Base-by-base conservation (phyloP, 73 alveolate species). In the Paramecium pentaurelia region DNA sequence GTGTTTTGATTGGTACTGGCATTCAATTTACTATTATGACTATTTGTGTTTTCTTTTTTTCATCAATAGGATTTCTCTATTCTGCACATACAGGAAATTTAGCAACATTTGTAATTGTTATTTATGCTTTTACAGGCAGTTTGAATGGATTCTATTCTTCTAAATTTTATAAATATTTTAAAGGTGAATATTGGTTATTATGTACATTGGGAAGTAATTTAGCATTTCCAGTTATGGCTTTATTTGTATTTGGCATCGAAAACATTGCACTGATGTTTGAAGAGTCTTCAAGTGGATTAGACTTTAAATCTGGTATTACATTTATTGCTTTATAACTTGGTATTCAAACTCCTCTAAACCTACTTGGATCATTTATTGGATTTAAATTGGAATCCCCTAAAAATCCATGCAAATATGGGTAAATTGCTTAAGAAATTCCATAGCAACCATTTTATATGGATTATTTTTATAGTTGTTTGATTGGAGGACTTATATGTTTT, bases 1-100 rank as follows among this genome's bases (percentile, higher is more conserved):
- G 92, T 86, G 58, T 59, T n/a, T n/a, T 85, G 1, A 86, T 92
- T 30, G 95, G 95, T n/a, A 86, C 94, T 40, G 95, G 95, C 7
- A 60, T 92, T 3, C 73, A 92, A 40, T 28, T 92, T 18, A 92
- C 86, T 14, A 25, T 86, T 14, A 58, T 92, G 95, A 22, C 92
- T 1, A 28, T 92, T 2, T 34, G 45, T 2, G 25, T 71, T 36
- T 30, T 92, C 34, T 40, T 86, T 73, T 88, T 92, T 34, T 80
- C 95, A 44, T 60, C 87, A n/a, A 86, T 92, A 11, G 95, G 95
- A 34, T 92, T 92, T 22, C 42, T 92, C 12, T 54, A 80, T 86
- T 93, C 85, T 12, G 93, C 92, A 6, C 86, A 92, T 54, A 27
- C 94, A 58, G 95, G 95, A 88, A 38, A 84, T 60, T 86, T 92